Evolutionary conservation across 1,284 basidiomycete species (phyloP), one percentile per base, ranked within the genome.

Genomic region (Marasmius sp.): DNA sequence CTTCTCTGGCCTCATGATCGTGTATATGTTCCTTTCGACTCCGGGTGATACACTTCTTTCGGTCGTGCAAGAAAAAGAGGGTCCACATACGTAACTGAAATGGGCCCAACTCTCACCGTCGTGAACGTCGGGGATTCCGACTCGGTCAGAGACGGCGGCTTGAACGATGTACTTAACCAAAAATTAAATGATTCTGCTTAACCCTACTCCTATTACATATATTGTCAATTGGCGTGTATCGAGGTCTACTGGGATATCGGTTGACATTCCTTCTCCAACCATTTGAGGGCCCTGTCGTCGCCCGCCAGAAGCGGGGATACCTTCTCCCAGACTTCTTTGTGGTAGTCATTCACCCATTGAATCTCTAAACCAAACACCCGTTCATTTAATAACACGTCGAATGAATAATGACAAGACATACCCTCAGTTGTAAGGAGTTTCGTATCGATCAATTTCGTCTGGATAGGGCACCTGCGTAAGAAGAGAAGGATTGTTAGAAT

Each of bases 311-410:
- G 71, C 8, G 94, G 93, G 4, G 81, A 81, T 3, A 98, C 82
- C 76, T 97, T 97, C 61, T 82, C 78, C 71, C 82, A 78, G 0
- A 92, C 85, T 71, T 95, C 91, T 6, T 79, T 79, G 73, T 99
- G 94, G 72, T 98, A 98, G 3, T 74, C 79, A 70, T 98, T 89
- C 64, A 98, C 65, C 97, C 97, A 99, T 58, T 75, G 74, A 65
- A 81, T 83, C 78, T 98, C 96, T 66, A 48, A 27, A 16, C 12
- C 36, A 39, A 14, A 39, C 1, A 27, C 11, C 33, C 18, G 36
- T 43, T 22, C 34, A 36, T 34, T 57, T 18, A 51, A 53, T 45
- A 7, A 27, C 20, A 47, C 36, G 48, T 38, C 5, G 8, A 11
- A 11, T 20, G 22, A 20, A 14, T 50, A 8, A 10, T 12, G 50